A percentile compares a stretch with the other conserved stretches of the same genome.
Evolutionary conservation across 2,329 filamentous ascomycete species (phyloP).

Genomic region (Dothistroma pini): DNA sequence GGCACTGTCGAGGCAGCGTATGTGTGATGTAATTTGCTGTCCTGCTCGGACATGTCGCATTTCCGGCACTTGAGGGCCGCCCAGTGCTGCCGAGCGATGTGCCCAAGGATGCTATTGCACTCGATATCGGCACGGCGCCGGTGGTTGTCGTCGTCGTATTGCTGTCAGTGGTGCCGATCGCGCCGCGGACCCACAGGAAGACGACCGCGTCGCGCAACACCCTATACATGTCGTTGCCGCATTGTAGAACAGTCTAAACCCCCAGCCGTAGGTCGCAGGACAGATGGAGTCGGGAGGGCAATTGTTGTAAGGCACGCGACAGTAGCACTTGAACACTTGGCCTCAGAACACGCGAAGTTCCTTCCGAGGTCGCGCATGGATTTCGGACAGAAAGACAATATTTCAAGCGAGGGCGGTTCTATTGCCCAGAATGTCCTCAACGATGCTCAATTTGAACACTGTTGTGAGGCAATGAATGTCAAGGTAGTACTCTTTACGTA

Average conservation of each 20-base stretch:
- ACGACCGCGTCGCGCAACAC: slow-evolving; percentile 24
- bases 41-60: slow-evolving; percentile 47
- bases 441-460: not conserved
- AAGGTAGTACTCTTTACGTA: not conserved
- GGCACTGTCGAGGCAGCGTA: slow-evolving; percentile 69
- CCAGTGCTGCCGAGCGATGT: slow-evolving; percentile 4
- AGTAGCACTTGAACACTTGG: slow-evolving; percentile 11
- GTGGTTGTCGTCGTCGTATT: slow-evolving; percentile 8
- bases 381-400: not conserved
- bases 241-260: slow-evolving; percentile 13
- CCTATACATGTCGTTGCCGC: slow-evolving; percentile 27
- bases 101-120: slow-evolving; percentile 6
- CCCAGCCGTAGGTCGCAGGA: not conserved
- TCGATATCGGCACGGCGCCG: slow-evolving; percentile 8
- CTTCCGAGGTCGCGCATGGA: not conserved
- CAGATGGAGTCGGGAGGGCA: not conserved
- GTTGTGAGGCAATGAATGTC: not conserved
- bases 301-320: slow-evolving; percentile 4
- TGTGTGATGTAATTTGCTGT: slow-evolving; percentile 83
- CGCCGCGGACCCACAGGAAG: slow-evolving; percentile 17
- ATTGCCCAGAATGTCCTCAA: not conserved
- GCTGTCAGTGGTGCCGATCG: slow-evolving; percentile 14
- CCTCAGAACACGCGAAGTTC: not conserved
- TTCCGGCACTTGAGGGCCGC: slow-evolving; percentile 9
- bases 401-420: not conserved